phyloP scores from a whole-genome alignment of 78 protist genomes.

The Creolimax fragrantissima region DNA sequence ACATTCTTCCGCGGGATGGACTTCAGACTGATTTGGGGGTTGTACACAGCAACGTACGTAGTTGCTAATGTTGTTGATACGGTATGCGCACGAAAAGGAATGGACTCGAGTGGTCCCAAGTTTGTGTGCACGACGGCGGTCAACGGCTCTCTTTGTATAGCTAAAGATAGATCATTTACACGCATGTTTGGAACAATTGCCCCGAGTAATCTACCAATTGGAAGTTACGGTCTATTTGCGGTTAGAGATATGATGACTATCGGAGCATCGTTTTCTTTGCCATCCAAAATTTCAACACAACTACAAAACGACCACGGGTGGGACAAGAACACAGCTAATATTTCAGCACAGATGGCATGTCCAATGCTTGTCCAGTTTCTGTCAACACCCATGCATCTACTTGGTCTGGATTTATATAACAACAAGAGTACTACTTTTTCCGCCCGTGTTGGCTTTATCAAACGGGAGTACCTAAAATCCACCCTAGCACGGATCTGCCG shows the following conservation, averaged over 20 bases:
- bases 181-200: constrained; percentile 11
- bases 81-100: not conserved
- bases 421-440: not conserved
- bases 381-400: constrained; percentile 20
- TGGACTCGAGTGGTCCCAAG: not conserved
- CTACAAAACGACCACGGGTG: not conserved
- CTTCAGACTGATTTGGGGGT: not conserved
- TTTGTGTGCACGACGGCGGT: not conserved
- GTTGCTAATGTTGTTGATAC: not conserved
- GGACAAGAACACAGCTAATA: not conserved
- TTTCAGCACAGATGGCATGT: not conserved
- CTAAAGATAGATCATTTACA: not conserved
- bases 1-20: not conserved
- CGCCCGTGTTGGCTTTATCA: not conserved
- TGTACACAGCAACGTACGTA: not conserved
- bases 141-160: not conserved
- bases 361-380: constrained; percentile 2
- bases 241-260: not conserved
- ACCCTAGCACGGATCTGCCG: not conserved
- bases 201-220: not conserved
- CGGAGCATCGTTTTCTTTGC: constrained; percentile 1
- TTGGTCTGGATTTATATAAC: constrained; percentile 6
- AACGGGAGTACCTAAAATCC: not conserved
- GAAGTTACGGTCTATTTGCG: not conserved
- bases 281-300: not conserved